Evolutionary conservation across 1,284 basidiomycete species (phyloP), one percentile per base, ranked within the genome.

Genomic region (Coniferiporia sulphurascens): DNA sequence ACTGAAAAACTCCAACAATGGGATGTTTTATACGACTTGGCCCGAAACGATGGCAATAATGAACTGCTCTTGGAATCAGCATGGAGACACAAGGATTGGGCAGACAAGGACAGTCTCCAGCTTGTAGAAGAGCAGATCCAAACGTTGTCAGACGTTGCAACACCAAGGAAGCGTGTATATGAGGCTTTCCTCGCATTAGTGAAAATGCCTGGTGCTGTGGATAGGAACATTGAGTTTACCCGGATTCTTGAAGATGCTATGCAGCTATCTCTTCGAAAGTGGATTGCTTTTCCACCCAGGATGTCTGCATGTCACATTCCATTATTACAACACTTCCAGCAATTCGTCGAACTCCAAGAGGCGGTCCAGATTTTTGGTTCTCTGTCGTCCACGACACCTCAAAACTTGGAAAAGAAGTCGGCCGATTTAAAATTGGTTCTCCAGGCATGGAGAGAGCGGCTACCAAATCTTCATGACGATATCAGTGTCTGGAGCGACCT

Each of bases 401-500:
- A 83, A 68, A 99, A 99, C 68, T 77, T 99, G 62, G 97, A 99
- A 73, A 91, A 93, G 74, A 92, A 96, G 62, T 98, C 94, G 0
- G 85, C 87, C 0, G 97, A 99, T 71, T 80, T 99, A 65, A 99
- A 99, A 76, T 87, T 93, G 78, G 92, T 97, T 57, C 84, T 98
- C 58, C 91, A 93, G 68, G 93, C 95, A 0, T 99, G 97, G 97
- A 85, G 97, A 61, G 97, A 99, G 71, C 87, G 97, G 38, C 78
- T 99, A 22, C 97, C 97, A 1, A 98, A 98, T 72, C 80, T 91
- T 62, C 94, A 94, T 75, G 97, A 99, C 71, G 97, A 99, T 71
- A 98, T 99, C 75, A 95, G 92, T 66, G 91, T 98, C 57, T 99
- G 97, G 97, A 95, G 93, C 65, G 97, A 99, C 71, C 80, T 99